Percentiles rank a stretch among this genome's conserved stretches.
Evolutionary conservation across 257 asterid species (phyloP).

Genomic region (Thymus mandschuricus): DNA sequence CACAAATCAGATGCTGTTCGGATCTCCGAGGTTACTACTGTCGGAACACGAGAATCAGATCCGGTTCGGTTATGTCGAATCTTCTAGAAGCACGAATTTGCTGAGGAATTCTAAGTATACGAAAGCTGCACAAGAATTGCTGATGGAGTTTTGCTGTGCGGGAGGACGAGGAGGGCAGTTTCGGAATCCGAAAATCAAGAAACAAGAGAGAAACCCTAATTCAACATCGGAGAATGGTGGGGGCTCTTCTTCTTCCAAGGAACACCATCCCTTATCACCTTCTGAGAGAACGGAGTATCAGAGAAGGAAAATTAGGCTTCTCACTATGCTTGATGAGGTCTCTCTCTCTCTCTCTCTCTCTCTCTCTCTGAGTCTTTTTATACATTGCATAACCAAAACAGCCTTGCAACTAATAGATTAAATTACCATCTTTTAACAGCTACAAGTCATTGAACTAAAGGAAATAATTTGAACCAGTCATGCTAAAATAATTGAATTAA

Average conservation of each 20-base stretch:
- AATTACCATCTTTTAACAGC: neutral
- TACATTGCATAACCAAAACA: neutral
- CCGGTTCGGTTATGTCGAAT: conserved; percentile 50
- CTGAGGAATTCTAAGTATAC: conserved; percentile 55
- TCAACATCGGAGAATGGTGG: conserved; percentile 31
- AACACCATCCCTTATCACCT: conserved; percentile 53
- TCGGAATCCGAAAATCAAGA: conserved; percentile 38
- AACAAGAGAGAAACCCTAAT: conserved; percentile 65
- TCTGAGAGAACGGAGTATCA: conserved; percentile 63
- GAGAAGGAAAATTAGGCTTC: conserved; percentile 66
- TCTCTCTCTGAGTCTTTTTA: neutral
- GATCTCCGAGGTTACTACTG: conserved; percentile 1
- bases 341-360: conserved; percentile 22
- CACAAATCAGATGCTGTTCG: conserved; percentile 10
- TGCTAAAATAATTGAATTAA: neutral
- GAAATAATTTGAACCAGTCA: neutral
- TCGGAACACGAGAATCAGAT: conserved; percentile 37
- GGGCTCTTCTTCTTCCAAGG: conserved; percentile 32
- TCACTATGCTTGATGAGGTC: conserved; percentile 88
- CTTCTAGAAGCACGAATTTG: conserved; percentile 39
- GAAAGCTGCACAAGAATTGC: conserved; percentile 61
- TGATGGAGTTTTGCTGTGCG: conserved; percentile 76
- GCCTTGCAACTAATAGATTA: too few species aligned
- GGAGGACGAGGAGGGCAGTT: conserved; percentile 50
- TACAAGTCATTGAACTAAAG: neutral